A percentile compares a stretch with the other conserved stretches of the same genome.
Conservation (phyloP, 225 moss, liverwort and hornwort species). For the Straminergon stramineum region DNA sequence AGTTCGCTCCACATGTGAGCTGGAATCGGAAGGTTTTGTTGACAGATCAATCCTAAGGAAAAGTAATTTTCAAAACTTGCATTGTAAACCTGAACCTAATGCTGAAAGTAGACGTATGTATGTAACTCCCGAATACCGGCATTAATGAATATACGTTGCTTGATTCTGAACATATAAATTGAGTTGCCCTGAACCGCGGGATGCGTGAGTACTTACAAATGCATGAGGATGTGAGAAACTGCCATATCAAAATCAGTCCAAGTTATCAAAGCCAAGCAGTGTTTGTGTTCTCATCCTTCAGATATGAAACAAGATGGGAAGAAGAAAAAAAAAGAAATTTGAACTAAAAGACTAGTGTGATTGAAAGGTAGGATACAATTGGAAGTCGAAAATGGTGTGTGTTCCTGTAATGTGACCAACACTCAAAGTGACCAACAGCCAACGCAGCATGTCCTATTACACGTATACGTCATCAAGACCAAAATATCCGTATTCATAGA, state of each 20-base stretch:
- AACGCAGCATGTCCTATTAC: background rate
- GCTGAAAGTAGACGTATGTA: background rate
- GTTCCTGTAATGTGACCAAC: background rate
- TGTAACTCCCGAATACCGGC: background rate
- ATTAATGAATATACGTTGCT: background rate
- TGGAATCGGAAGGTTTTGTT: background rate
- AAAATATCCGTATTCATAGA: background rate
- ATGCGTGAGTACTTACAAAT: background rate
- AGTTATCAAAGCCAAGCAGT: background rate
- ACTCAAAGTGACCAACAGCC: background rate
- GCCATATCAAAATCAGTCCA: background rate
- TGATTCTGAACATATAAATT: background rate
- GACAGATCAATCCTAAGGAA: background rate
- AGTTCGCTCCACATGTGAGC: background rate
- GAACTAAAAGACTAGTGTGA: background rate
- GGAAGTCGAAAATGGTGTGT: background rate
- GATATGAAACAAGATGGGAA: background rate
- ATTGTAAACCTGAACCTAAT: background rate
- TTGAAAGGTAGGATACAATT: background rate
- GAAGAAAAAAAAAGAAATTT: too few relatives aligned
- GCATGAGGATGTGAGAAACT: background rate
- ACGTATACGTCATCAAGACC: background rate
- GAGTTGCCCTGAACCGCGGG: background rate
- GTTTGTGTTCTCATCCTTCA: background rate
- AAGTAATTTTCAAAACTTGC: background rate